These are phyloP conservation scores for Cyclostephanos tholiformis DNA, from an alignment of 108 stramenopile genomes.

Conservation along the genomic window DNA sequence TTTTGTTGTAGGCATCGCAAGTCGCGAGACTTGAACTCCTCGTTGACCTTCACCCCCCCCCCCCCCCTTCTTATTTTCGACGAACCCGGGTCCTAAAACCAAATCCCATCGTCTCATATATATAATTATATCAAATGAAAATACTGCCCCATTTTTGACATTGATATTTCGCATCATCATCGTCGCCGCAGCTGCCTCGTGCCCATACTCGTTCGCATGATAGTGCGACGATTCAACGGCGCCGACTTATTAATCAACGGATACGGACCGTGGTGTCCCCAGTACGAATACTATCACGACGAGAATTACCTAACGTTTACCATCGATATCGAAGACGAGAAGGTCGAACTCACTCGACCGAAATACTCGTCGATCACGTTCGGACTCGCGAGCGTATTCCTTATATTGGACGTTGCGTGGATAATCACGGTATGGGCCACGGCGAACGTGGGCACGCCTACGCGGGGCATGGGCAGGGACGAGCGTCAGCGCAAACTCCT, in stretches of 20 bases:
- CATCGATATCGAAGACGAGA: not conserved
- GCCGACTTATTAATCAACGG: slow-evolving; percentile 22
- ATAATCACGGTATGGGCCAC: slow-evolving; percentile 27
- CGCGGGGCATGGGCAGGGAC: slow-evolving; percentile 31
- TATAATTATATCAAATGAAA: too few species aligned
- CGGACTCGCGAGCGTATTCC: not conserved
- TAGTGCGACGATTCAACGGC: slow-evolving; percentile 21
- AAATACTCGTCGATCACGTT: not conserved
- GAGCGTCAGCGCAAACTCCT: slow-evolving; percentile 24
- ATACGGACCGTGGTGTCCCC: slow-evolving; percentile 32
- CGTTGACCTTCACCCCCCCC: too few species aligned
- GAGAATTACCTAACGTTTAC: slow-evolving; percentile 1
- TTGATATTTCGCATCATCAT: too few species aligned
- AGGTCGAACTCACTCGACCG: not conserved
- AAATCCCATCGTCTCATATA: not conserved
- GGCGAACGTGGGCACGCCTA: slow-evolving; percentile 32
- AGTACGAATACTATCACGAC: slow-evolving; percentile 1
- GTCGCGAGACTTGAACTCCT: too few species aligned
- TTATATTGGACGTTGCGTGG: slow-evolving; percentile 26
- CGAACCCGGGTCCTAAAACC: too few species aligned
- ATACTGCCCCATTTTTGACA: too few species aligned
- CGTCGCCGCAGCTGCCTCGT: slow-evolving; percentile 23
- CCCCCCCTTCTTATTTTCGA: too few species aligned
- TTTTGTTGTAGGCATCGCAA: not conserved
- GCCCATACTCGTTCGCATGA: slow-evolving; percentile 10